Conservation (phyloP, 169 alveolate genomes). For the Condylostoma magnum region DNA sequence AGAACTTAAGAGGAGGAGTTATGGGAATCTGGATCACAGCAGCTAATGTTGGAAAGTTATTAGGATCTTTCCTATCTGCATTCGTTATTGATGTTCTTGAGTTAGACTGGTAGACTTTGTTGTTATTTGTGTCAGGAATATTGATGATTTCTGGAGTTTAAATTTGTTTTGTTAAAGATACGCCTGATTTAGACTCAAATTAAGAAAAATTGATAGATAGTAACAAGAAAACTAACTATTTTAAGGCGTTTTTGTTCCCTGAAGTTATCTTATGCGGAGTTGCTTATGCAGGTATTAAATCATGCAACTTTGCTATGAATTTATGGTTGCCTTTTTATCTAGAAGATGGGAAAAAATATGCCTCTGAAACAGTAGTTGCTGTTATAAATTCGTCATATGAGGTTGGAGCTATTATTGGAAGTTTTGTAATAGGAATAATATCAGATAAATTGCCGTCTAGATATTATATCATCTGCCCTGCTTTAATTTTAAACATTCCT, state of each 20-base stretch:
- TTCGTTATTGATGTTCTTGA: neutral
- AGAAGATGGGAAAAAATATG: neutral
- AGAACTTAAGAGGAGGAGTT: neutral
- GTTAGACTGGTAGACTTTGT: neutral
- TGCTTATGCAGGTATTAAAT: constrained; percentile 16
- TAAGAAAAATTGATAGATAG: neutral
- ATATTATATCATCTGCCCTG: neutral
- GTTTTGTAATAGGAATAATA: neutral
- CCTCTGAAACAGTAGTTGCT: neutral
- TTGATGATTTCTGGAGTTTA: neutral
- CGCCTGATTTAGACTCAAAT: neutral
- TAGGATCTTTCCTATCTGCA: neutral
- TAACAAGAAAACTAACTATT: neutral
- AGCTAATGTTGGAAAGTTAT: constrained; percentile 2
- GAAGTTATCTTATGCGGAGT: neutral
- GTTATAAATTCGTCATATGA: neutral
- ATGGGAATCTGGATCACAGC: constrained; percentile 17
- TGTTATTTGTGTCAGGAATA: neutral
- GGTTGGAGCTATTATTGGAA: neutral
- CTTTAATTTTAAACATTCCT: neutral
- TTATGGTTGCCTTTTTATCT: constrained; percentile 29
- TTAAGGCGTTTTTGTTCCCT: constrained; percentile 12
- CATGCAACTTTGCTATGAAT: neutral
- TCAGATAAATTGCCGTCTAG: constrained; percentile 1
- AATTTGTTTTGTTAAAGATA: neutral